Evolutionary conservation across 2,329 filamentous ascomycete genomes (phyloP), one percentile per base, ranked within the genome.

Genomic region (Monosporascus sp.): DNA sequence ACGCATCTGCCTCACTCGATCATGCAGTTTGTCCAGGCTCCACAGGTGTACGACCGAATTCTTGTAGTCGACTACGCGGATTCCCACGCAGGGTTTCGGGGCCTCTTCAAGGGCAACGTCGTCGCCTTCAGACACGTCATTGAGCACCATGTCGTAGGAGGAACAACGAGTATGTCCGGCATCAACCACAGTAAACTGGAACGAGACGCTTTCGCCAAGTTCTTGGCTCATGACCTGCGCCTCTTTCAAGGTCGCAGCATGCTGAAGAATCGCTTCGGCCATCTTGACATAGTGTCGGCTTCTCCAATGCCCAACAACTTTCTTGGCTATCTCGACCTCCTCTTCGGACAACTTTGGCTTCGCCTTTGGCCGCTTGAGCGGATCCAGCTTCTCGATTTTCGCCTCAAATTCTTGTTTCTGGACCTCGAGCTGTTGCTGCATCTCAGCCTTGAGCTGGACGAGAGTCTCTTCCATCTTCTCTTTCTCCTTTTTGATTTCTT

Each of bases 181-280:
- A 63, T 97, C 93, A 35, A 97, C 85, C 52, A 97, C 86, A 14
- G 90, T 88, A 68, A 97, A 99, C 69, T 99, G 94, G 68, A 99
- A 97, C 20, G 93, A 87, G 8, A 97, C 89, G 59, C 85, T 85
- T 69, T 97, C 94, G 61, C 94, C 89, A 75, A 99, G 88, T 64
- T 96, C 90, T 63, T 96, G 93, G 74, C 92, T 96, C 90, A 99
- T 94, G 56, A 99, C 87, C 67, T 99, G 94, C 1, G 94, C 94
- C 71, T 99, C 94, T 69, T 99, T 99, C 54, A 99, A 72, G 28
- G 86, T 83, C 7, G 89, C 85, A 3, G 93, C 93, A 68, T 96
- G 87, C 66, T 96, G 91, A 46, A 99, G 76, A 28, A 97, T 86
- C 2, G 87, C 84, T 70, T 97, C 94, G 3, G 93, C 92, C 89